Conservation (phyloP, 495 filamentous ascomycete species). For the Lophium mytilinum region DNA sequence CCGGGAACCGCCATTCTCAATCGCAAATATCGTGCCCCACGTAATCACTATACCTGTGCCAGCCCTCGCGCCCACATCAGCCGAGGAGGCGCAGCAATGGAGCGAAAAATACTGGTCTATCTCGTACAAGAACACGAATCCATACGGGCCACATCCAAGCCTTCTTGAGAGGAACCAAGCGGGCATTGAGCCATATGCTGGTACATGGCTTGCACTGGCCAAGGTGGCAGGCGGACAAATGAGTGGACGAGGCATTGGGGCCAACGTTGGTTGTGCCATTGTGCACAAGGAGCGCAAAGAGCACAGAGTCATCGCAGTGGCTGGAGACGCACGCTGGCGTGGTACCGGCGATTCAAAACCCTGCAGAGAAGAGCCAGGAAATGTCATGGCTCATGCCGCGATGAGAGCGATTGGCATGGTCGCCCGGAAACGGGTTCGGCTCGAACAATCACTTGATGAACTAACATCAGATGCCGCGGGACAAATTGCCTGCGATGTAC, state of each 20-base stretch:
- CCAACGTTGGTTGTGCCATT: constrained; percentile 72
- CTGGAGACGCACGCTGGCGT: constrained; percentile 65
- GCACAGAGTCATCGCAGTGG: constrained; percentile 55
- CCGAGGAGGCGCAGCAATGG: constrained; percentile 69
- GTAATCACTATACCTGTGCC: constrained; percentile 58
- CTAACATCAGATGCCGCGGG: background rate
- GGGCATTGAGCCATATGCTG: constrained; percentile 48
- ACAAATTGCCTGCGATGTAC: constrained; percentile 33
- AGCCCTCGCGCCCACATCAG: constrained; percentile 62
- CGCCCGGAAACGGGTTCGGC: constrained; percentile 51
- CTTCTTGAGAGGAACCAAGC: constrained; percentile 46
- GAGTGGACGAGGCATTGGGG: constrained; percentile 49
- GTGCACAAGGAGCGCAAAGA: constrained; percentile 45
- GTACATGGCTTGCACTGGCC: constrained; percentile 63
- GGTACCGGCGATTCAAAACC: constrained; percentile 14
- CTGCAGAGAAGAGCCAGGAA: constrained; percentile 41
- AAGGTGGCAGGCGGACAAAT: constrained; percentile 52
- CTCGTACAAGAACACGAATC: constrained; percentile 74
- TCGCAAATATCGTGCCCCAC: constrained; percentile 36
- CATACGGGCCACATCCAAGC: constrained; percentile 63
- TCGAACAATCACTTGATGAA: background rate
- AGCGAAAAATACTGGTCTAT: constrained; percentile 76
- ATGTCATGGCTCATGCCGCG: constrained; percentile 71
- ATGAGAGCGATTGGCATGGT: constrained; percentile 86
- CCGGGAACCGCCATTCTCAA: constrained; percentile 31